A percentile compares a stretch with the other conserved stretches of the same genome.
phyloP scores from a whole-genome alignment of 73 alveolate genomes.

The Urostyla sp. region DNA sequence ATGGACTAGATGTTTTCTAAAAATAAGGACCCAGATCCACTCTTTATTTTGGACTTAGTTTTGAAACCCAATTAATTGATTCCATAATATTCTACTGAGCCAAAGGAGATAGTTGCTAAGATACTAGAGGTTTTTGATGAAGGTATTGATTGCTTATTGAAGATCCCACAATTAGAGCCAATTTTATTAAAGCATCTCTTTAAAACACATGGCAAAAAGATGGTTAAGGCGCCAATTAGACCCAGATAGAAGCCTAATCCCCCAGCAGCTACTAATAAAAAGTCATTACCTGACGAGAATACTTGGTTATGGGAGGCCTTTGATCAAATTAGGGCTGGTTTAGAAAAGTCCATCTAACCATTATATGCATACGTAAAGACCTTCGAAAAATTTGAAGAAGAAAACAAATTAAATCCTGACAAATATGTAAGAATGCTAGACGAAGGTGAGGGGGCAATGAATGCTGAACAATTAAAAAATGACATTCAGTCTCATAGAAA shows the following conservation, averaged over 20 bases:
- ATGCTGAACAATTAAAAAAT: slow-evolving; percentile 89
- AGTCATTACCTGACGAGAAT: slow-evolving; percentile 93
- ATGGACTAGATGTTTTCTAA: slow-evolving; percentile 32
- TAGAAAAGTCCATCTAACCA: slow-evolving; percentile 94
- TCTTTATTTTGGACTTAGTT: slow-evolving; percentile 83
- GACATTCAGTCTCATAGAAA: slow-evolving; percentile 89
- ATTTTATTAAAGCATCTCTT: slow-evolving; percentile 90
- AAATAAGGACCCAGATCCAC: slow-evolving; percentile 74
- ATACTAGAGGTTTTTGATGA: slow-evolving; percentile 93
- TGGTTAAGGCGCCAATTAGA: slow-evolving; percentile 89
- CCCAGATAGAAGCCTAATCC: slow-evolving; percentile 92
- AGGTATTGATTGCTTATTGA: slow-evolving; percentile 92
- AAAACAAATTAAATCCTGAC: slow-evolving; percentile 92
- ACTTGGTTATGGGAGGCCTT: slow-evolving; percentile 98
- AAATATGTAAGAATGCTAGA: slow-evolving; percentile 83
- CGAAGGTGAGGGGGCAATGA: slow-evolving; percentile 88
- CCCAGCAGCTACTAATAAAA: slow-evolving; percentile 84
- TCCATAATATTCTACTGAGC: slow-evolving; percentile 89
- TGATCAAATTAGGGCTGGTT: slow-evolving; percentile 76
- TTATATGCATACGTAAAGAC: slow-evolving; percentile 91
- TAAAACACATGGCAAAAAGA: slow-evolving; percentile 93
- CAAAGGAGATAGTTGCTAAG: slow-evolving; percentile 86
- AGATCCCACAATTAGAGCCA: slow-evolving; percentile 96
- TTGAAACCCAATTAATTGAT: slow-evolving; percentile 70
- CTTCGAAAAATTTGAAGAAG: slow-evolving; percentile 86